Evolutionary conservation across 2,329 filamentous ascomycete species (phyloP).

Genomic region (Decorospora gaudefroyi): DNA sequence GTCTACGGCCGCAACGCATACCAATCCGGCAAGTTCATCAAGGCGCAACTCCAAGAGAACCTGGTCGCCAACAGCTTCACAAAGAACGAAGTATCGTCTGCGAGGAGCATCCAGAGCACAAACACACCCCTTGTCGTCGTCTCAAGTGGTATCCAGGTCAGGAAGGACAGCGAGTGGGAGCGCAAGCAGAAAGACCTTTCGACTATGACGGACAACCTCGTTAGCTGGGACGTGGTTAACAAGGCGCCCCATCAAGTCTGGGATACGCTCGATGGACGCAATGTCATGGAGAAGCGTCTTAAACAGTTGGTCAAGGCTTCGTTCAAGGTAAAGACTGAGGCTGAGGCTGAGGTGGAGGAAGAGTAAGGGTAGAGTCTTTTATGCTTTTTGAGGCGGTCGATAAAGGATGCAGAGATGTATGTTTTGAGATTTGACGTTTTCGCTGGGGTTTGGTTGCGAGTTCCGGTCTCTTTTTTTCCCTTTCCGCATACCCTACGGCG

Average conservation of each 20-base stretch:
- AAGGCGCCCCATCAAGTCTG: constrained; percentile 87
- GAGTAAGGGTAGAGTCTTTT: too few relatives aligned
- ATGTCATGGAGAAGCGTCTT: constrained; percentile 78
- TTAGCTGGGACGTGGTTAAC: constrained; percentile 84
- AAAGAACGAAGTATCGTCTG: constrained; percentile 77
- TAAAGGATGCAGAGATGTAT: neutral
- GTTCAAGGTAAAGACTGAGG: constrained; percentile 18
- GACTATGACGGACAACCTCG: constrained; percentile 75
- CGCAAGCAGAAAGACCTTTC: constrained; percentile 83
- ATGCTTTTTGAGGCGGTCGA: neutral
- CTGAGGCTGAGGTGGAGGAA: constrained; percentile 4
- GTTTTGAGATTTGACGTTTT: too few relatives aligned
- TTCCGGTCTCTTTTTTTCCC: too few relatives aligned
- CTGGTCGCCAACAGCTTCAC: constrained; percentile 84
- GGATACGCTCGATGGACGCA: constrained; percentile 71
- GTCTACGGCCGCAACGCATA: constrained; percentile 80
- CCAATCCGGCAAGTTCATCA: constrained; percentile 81
- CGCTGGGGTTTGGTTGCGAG: too few relatives aligned
- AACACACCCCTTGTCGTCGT: constrained; percentile 78
- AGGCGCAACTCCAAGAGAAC: constrained; percentile 89
- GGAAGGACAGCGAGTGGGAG: constrained; percentile 73
- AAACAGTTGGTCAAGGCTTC: constrained; percentile 63
- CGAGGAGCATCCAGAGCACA: constrained; percentile 76
- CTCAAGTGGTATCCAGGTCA: constrained; percentile 75
- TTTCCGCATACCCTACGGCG: too few relatives aligned